Base-by-base conservation (phyloP, 1,284 basidiomycete species). In the Moesziomyces globuligerus region DNA sequence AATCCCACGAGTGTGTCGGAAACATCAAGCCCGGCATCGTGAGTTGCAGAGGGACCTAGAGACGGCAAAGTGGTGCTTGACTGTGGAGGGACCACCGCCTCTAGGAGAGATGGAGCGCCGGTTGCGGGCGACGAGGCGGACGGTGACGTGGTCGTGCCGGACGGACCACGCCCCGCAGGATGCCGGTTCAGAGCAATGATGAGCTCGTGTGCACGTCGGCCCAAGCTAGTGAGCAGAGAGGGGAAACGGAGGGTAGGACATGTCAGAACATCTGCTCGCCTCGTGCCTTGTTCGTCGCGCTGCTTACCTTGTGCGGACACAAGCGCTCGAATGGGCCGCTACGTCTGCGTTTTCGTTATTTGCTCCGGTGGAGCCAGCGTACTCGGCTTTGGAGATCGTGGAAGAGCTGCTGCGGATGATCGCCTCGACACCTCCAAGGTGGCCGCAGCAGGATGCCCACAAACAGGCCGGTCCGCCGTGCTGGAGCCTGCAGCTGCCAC, bases 111-210 rank as follows among this genome's bases (percentile, higher is more conserved):
- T 7, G 26, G 25, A 37, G 34, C 39, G 23, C 24, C 11, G 15
- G 20, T 9, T 15, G 23, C 51, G 36, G 8, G 24, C 37, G 43
- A 34, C 11, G 36, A 32, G 43, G 48, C 42, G 41, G 45, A 37
- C 23, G 55, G 50, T 26, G 68, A 57, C 54, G 68, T 62, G 68
- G 61, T 42, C 54, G 57, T 42, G 25, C 44, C 36, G 32, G 43
- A 38, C 20, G 57, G 46, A 51, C 62, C 68, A 66, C 68, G 57
- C 50, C 68, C 68, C 40, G 54, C n/a, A 24, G 58, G 10, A 28
- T 54, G 48, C 38, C 51, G 62, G 58, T 66, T 66, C 24, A 57
- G 68, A 40, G 61, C 68, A 71, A 71, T 71, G 62, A 48, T 66
- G 61, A 53, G 49, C 40, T 34, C 32, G n/a, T 53, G 38, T 36